Evolutionary conservation across 306 rosid species (phyloP), one percentile per base, ranked within the genome.

Genomic region (Malus orientalis): DNA sequence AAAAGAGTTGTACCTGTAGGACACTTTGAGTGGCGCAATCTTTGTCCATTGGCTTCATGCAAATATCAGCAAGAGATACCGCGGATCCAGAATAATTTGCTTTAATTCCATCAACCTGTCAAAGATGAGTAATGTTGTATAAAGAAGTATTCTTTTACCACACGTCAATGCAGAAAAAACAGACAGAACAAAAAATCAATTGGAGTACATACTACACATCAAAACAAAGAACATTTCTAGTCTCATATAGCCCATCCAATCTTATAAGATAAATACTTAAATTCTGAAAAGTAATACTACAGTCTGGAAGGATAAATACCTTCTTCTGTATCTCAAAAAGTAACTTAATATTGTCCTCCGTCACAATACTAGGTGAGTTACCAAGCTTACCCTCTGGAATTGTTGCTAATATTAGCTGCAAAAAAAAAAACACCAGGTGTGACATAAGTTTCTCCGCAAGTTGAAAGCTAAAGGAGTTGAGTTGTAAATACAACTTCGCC

Each of bases 11-110:
- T 75, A 95, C 99, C 97, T 95, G 99, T 67, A 95, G 81, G 74
- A 95, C 87, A 84, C 93, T 95, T 83, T 92, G 99, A 49, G 93
- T 89, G 74, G 99, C 98, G 82, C 99, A 95, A 74, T 92, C 90
- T 79, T 81, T 86, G 84, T 95, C 97, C 74, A 95, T 84, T 75
- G 99, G 99, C 88, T 95, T 95, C 97, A 95, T 57, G 91, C 99
- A 95, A 70, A 95, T 95, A 81, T 95, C 97, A 83, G 83, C 74
- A 53, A 95, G 98, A 80, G 93, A 87, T 78, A 91, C 64, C 82
- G 78, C 78, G 67, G 79, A 75, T 63, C 97, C 96, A 66, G 92
- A 91, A 82, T 88, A 82, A 83, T 95, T 89, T 82, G 89, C 98
- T 70, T 70, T 91, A 73, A 95, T 79, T 79, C 90, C 90, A 81